These are phyloP conservation scores for Hydnomerulius pinastri DNA, from an alignment of 768 basidiomycete species.

Conservation along the genomic window DNA sequence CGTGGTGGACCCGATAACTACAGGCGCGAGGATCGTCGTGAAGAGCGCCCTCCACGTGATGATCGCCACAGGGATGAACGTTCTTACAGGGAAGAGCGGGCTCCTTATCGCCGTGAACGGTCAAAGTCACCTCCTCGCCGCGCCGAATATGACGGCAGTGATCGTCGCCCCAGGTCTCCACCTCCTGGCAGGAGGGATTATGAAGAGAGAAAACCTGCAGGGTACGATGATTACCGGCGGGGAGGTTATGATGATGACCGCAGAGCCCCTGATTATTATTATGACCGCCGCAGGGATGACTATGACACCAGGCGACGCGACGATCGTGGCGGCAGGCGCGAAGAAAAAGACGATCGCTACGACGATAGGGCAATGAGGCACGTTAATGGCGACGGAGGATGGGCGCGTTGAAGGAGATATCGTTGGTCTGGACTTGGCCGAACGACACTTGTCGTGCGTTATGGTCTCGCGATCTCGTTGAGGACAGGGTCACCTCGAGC, in stretches of 20 bases:
- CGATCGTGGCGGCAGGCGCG: constrained; percentile 74
- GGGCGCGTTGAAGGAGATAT: constrained; percentile 63
- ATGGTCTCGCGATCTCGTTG: constrained; percentile 48
- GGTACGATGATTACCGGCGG: constrained; percentile 89
- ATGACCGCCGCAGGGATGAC: constrained; percentile 87
- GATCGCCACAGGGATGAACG: constrained; percentile 65
- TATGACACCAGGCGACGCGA: constrained; percentile 56
- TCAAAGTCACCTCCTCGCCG: constrained; percentile 82
- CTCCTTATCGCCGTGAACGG: constrained; percentile 67
- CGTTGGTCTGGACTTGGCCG: constrained; percentile 37
- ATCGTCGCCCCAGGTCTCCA: constrained; percentile 82
- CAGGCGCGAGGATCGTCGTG: constrained; percentile 72
- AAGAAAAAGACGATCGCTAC: constrained; percentile 80
- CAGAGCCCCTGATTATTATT: constrained; percentile 82
- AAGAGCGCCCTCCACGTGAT: constrained; percentile 53
- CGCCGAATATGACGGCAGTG: constrained; percentile 67
- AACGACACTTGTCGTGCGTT: constrained; percentile 30
- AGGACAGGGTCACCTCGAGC: constrained; percentile 48
- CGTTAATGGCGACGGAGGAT: constrained; percentile 77
- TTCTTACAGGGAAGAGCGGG: constrained; percentile 48
- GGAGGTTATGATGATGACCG: constrained; percentile 79
- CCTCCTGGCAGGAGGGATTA: constrained; percentile 72
- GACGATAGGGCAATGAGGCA: constrained; percentile 76
- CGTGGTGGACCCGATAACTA: constrained; percentile 73
- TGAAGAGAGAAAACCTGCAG: constrained; percentile 87